Evolutionary conservation across 2,329 filamentous ascomycete species (phyloP), one percentile per base, ranked within the genome.

Genomic region (Alternaria conjuncta): DNA sequence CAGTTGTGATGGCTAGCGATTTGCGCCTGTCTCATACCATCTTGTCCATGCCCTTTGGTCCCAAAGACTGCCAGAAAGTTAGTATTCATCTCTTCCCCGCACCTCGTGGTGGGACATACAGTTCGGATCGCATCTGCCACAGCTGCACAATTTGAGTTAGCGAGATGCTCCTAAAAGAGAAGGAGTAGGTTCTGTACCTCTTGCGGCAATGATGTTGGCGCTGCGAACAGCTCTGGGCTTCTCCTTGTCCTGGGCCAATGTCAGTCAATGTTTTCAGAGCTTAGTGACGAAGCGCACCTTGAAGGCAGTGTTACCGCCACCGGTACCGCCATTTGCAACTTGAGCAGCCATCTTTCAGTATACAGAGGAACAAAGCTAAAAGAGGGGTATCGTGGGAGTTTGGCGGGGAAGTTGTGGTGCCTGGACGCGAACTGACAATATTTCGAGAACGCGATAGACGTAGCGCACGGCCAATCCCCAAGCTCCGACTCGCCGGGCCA

Each of bases 41-140:
- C 86, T 97, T 97, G 85, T 97, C 94, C 94, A 97, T 97, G 79
- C 96, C 96, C 82, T 96, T 90, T 71, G 96, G 96, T 69, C 96
- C 96, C 72, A 99, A 87, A 66, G 96, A 98, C 81, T 87, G 75
- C 69, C 18, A 21, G 32, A 67, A 51, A 65, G 63, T 78, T 65
- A 78, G 75, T 69, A 69, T 64, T 57, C 49, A 25, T 36, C 55
- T 55, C 26, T 66, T 64, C 69, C 67, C 69, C 71, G 68, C 70
- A 73, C 65, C 58, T 59, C 12, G 36, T 55, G 49, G 64, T 60
- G 59, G 58, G 68, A 75, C 83, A 74, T 85, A 88, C 86, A 71
- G 95, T 98, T 86, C 96, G 88, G 80, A 99, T 96, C 73, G 96
- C 96, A 88, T 99, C 96, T 81, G 96, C 92, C 78, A 99, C 95